Evolutionary conservation across 768 basidiomycete species (phyloP), one percentile per base, ranked within the genome.

Genomic region (Hygrocybe punicea): DNA sequence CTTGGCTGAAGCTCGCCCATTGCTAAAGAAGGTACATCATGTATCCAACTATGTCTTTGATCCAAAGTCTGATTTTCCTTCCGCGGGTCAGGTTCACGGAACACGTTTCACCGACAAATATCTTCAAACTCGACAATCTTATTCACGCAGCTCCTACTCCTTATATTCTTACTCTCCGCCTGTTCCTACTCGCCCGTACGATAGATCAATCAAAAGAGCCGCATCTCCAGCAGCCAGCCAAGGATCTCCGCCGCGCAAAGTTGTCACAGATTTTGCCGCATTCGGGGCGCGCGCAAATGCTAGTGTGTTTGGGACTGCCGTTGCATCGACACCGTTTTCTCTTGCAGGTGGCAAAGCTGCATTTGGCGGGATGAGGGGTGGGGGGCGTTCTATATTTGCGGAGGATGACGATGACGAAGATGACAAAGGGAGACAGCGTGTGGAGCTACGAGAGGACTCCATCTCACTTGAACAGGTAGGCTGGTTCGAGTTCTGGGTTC

Each of bases 71-170:
- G 46, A 33, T 34, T 25, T 29, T n/a, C 8, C 50, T n/a, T 29
- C 35, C 56, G 40, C 55, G 51, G 58, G 39, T 24, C 68, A 97
- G 94, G 90, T 97, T 47, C 85, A 87, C 49, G 93, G 92, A n/a
- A 91, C 93, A 40, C 89, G 96, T 3, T 96, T 98, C 76, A 98
- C 96, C 17, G 95, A 98, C 63, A 95, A 96, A 71, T 98, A 98
- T 71, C 81, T 95, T 24, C 83, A 86, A 63, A 84, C 87, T 33
- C 81, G 89, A 48, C 81, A 86, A 64, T 68, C 81, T 19, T 70
- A 82, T 56, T 74, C 78, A 34, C 81, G 88, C 39, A 76, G 73
- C 58, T 76, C 81, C 16, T 85, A 83, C 59, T 67, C 77, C 10
- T 74, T 79, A 16, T 79, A 81, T 33, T 81, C 84, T 55, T 69